Conservation (phyloP, 345 rosid species). For the Populus alba region DNA sequence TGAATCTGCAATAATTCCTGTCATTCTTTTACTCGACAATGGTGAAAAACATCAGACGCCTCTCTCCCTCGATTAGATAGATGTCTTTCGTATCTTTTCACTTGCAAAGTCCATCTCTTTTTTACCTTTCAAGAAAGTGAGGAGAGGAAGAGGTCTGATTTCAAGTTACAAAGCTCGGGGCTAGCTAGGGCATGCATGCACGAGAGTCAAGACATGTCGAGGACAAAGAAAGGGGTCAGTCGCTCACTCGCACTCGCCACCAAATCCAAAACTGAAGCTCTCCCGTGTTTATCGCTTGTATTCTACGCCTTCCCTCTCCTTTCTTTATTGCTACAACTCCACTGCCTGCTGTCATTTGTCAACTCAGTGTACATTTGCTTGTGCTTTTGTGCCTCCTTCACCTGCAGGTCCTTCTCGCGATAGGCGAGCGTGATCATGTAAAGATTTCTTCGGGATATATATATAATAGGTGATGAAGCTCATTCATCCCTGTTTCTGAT, state of each 20-base stretch:
- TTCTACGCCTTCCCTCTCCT: constrained; percentile 16
- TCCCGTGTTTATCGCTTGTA: constrained; percentile 39
- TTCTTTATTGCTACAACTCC: not conserved
- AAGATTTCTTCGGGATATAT: not conserved
- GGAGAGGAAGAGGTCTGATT: not conserved
- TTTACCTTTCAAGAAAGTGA: not conserved
- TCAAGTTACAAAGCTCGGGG: constrained; percentile 27
- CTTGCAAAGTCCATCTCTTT: not conserved
- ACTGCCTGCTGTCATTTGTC: not conserved
- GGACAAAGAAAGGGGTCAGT: not conserved
- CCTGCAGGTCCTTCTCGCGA: not conserved
- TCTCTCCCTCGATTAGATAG: not conserved
- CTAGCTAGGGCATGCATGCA: not conserved
- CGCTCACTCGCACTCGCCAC: not conserved
- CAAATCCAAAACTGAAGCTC: not conserved
- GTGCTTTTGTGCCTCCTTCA: not conserved
- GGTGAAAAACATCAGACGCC: not conserved
- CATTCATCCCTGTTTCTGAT: too few relatives aligned
- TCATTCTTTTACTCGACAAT: not conserved
- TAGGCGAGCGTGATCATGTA: not conserved
- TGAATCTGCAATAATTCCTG: not conserved
- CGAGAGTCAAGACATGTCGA: constrained; percentile 26
- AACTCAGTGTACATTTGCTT: not conserved
- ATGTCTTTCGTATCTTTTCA: not conserved
- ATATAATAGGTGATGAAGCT: too few relatives aligned